phyloP scores from a whole-genome alignment of 2,329 filamentous ascomycete genomes.

The Apiospora rasikravindrae region DNA sequence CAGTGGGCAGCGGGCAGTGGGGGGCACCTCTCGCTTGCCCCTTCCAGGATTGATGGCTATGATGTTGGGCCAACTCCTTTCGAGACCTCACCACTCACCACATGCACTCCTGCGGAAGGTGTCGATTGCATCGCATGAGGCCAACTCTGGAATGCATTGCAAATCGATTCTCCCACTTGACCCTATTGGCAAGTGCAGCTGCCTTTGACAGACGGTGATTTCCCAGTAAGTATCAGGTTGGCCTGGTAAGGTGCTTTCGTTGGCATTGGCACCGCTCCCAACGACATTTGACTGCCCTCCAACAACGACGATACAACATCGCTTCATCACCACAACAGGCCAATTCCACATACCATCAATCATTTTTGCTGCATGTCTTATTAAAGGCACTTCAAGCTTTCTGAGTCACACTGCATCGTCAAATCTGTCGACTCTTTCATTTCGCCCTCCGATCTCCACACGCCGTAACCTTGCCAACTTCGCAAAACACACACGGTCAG shows the following conservation, averaged over 20 bases:
- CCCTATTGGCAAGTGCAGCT: neutral
- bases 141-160: too few species aligned
- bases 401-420: neutral
- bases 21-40: neutral
- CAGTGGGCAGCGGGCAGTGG: neutral
- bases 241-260: neutral
- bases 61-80: too few species aligned
- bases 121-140: too few species aligned
- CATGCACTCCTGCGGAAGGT: neutral
- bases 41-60: too few species aligned
- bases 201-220: neutral
- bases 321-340: neutral
- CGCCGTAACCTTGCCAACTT: neutral
- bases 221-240: neutral
- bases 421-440: neutral
- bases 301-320: neutral
- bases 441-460: neutral
- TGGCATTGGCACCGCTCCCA: too few species aligned
- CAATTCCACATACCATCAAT: neutral
- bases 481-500: neutral
- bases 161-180: neutral
- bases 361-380: neutral
- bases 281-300: neutral
- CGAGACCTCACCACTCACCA: too few species aligned
- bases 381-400: neutral